Conservation (phyloP, 1,284 basidiomycete genomes). For the Phellopilus nigrolimitatus region DNA sequence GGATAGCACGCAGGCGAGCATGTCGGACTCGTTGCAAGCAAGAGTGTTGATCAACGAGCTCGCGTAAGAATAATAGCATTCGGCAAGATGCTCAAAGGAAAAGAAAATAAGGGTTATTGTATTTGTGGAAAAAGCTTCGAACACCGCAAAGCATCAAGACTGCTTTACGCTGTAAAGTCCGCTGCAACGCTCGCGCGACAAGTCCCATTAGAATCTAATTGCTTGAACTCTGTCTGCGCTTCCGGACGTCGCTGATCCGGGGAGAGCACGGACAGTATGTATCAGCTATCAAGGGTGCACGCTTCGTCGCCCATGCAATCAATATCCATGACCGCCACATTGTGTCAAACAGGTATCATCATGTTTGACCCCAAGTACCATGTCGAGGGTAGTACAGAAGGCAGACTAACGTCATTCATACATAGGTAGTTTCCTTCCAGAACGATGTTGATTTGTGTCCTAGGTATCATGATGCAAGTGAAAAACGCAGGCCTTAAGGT, state of each 20-base stretch:
- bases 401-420: background rate
- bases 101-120: background rate
- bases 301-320: background rate
- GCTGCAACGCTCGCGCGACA: too few species aligned
- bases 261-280: slow-evolving; percentile 1
- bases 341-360: slow-evolving; percentile 4
- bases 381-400: background rate
- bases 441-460: background rate
- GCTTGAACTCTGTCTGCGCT: slow-evolving; percentile 1
- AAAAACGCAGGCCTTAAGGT: background rate
- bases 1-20: background rate
- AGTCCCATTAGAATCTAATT: background rate
- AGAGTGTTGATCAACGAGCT: background rate
- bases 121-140: slow-evolving; percentile 1
- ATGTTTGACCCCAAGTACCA: slow-evolving; percentile 1
- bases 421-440: background rate
- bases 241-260: slow-evolving; percentile 14
- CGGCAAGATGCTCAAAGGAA: background rate
- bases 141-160: background rate
- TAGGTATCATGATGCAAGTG: slow-evolving; percentile 3
- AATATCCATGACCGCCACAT: background rate
- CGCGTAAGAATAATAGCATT: background rate
- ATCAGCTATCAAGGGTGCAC: slow-evolving; percentile 4
- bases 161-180: slow-evolving; percentile 4
- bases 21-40: background rate